Conservation (phyloP, 176 grass and related monocot species). For the Alloteropsis semialata region DNA sequence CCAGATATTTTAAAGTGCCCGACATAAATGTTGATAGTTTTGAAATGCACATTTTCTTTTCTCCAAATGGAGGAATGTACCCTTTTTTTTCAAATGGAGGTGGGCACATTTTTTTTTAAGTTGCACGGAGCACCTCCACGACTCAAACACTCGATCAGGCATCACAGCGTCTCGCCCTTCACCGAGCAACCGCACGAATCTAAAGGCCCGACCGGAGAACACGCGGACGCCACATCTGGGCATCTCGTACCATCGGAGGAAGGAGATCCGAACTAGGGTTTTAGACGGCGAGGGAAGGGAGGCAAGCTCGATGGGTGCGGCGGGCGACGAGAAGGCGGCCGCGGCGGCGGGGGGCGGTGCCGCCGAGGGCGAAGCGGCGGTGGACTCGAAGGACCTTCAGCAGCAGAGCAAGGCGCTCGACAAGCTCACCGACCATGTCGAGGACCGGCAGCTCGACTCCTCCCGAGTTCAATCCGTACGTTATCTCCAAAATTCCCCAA, state of each 20-base stretch:
- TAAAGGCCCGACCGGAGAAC: not conserved
- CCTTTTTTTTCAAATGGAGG: too few relatives aligned
- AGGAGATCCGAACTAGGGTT: slow-evolving; percentile 41
- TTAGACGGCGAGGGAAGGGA: slow-evolving; percentile 13
- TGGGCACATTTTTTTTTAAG: too few relatives aligned
- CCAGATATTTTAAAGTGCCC: not conserved
- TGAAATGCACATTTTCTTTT: not conserved
- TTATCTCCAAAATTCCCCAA: not conserved
- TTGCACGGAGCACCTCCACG: too few relatives aligned
- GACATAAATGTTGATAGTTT: not conserved
- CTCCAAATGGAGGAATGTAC: too few relatives aligned
- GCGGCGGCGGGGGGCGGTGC: slow-evolving; percentile 23
- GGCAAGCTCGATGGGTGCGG: not conserved
- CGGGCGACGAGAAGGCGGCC: slow-evolving; percentile 45
- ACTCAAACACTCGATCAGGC: too few relatives aligned
- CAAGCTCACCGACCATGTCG: slow-evolving; percentile 97
- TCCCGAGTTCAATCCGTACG: slow-evolving; percentile 83
- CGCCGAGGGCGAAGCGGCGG: slow-evolving; percentile 29
- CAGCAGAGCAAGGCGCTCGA: slow-evolving; percentile 99
- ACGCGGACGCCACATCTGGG: not conserved
- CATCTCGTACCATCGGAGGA: not conserved
- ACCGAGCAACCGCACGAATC: not conserved
- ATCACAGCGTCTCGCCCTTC: not conserved
- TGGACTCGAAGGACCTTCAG: slow-evolving; percentile 77
- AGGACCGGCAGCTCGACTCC: slow-evolving; percentile 97